Conservation (phyloP, 768 basidiomycete genomes). For the Mycena venus region DNA sequence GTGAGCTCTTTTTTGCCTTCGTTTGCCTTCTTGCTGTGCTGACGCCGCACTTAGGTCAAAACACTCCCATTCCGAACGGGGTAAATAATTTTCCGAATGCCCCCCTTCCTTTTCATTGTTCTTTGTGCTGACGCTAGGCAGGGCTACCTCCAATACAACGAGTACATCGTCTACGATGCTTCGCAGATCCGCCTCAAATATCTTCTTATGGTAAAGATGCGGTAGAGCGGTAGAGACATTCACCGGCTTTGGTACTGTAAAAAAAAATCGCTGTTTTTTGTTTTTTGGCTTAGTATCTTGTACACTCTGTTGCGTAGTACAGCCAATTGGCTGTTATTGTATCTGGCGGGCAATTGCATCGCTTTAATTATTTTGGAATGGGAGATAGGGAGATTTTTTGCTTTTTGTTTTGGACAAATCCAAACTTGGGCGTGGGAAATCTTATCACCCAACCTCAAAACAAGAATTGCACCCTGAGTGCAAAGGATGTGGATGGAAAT, state of each 20-base stretch:
- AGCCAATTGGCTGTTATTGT: conserved; percentile 27
- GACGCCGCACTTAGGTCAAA: not conserved
- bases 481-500: not conserved
- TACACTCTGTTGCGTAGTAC: conserved; percentile 6
- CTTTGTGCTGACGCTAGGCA: conserved; percentile 9
- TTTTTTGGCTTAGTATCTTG: conserved; percentile 10
- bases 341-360: conserved; percentile 36
- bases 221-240: conserved; percentile 2
- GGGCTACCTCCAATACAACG: conserved; percentile 31
- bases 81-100: conserved; percentile 47
- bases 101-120: too few relatives aligned
- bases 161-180: conserved; percentile 75
- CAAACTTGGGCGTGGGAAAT: not conserved
- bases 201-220: conserved; percentile 69
- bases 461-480: too few relatives aligned
- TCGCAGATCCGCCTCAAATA: conserved; percentile 72
- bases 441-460: conserved; percentile 5
- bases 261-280: not conserved
- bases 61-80: conserved; percentile 32
- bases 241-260: not conserved
- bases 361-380: conserved; percentile 16
- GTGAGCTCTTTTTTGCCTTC: conserved; percentile 25
- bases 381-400: not conserved
- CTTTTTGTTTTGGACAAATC: not conserved
- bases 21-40: not conserved